Evolutionary conservation across 2,329 filamentous ascomycete genomes (phyloP).

Genomic region (Arthroderma uncinatum): DNA sequence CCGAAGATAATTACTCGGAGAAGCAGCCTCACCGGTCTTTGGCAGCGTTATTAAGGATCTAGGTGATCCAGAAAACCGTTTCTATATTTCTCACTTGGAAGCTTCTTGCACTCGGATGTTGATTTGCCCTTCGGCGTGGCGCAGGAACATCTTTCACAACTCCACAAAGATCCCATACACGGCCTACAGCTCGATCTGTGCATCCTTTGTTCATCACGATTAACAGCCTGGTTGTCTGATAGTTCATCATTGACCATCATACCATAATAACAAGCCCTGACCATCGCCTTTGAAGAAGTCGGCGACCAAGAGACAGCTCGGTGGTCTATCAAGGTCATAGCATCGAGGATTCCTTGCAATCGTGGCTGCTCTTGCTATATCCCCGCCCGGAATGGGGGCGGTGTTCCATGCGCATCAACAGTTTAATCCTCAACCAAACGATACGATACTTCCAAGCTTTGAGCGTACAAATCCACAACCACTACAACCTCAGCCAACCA

Average conservation of each 20-base stretch:
- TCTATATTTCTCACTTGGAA: not conserved
- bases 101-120: not conserved
- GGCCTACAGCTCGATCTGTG: not conserved
- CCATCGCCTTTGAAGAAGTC: slow-evolving; percentile 25
- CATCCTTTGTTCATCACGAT: not conserved
- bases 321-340: slow-evolving; percentile 28
- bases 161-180: slow-evolving; percentile 1
- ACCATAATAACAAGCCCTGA: not conserved
- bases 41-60: slow-evolving; percentile 2
- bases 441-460: slow-evolving; percentile 60
- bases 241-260: slow-evolving; percentile 6
- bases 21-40: slow-evolving; percentile 2
- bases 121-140: not conserved
- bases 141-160: slow-evolving; percentile 1
- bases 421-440: slow-evolving; percentile 45
- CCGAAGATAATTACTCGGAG: not conserved
- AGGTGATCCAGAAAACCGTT: slow-evolving; percentile 1
- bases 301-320: not conserved
- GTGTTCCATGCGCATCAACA: slow-evolving; percentile 51
- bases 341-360: slow-evolving; percentile 38
- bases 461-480: slow-evolving; percentile 55
- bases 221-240: slow-evolving; percentile 7
- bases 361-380: slow-evolving; percentile 53
- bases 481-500: slow-evolving; percentile 26
- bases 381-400: slow-evolving; percentile 51